Conservation (phyloP, 176 grass and related monocot species). For the Lolium multiflorum region DNA sequence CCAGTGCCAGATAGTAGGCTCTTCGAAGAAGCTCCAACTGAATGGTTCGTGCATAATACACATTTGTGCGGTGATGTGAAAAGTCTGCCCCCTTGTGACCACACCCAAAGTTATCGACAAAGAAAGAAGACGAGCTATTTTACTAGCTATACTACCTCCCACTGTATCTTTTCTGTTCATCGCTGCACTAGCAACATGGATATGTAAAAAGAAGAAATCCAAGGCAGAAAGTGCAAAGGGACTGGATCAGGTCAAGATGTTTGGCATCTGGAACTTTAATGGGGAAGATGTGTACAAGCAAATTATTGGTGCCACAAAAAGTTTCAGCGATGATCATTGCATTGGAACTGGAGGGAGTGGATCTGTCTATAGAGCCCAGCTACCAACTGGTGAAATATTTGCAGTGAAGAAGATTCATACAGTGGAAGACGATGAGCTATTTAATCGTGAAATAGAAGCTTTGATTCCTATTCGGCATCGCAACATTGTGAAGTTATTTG, state of each 20-base stretch:
- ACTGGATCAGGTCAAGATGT: constrained; percentile 10
- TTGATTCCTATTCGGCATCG: not conserved
- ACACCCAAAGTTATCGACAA: not conserved
- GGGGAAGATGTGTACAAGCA: constrained; percentile 15
- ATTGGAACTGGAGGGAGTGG: constrained; percentile 9
- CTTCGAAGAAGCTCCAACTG: constrained; percentile 3
- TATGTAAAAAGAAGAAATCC: constrained; percentile 12
- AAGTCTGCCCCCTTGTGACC: not conserved
- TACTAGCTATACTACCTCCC: not conserved
- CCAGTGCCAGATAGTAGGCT: not conserved
- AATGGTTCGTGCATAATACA: not conserved
- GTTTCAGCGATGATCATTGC: not conserved
- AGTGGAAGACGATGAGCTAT: not conserved
- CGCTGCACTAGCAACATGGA: not conserved
- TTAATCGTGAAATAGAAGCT: constrained; percentile 4
- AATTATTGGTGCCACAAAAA: constrained; percentile 4
- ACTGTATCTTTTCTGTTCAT: not conserved
- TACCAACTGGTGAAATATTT: constrained; percentile 20
- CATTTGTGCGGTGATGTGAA: constrained; percentile 3
- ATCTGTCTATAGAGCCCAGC: constrained; percentile 1
- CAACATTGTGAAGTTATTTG: constrained; percentile 27
- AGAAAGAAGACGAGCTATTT: not conserved
- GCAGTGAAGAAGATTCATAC: not conserved
- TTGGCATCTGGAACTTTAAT: not conserved
- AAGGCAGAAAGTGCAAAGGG: not conserved